Evolutionary conservation across 805 yeast species (phyloP).

Genomic region (Saccharomyces mikatae): DNA sequence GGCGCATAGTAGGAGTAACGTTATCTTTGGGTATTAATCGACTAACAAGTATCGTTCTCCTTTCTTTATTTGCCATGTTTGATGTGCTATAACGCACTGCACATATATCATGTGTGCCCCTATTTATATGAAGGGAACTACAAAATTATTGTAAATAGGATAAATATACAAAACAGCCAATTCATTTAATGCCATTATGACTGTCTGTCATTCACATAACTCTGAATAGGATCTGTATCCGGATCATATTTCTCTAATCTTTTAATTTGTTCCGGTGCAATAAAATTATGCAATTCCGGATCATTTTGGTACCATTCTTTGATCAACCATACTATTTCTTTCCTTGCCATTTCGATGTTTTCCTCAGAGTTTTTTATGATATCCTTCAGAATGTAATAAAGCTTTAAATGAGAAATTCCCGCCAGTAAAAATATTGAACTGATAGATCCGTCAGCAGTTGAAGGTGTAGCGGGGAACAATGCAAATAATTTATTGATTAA

Average conservation of each 20-base stretch:
- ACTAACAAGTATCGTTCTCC: no score
- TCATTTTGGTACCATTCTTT: constrained; percentile 59
- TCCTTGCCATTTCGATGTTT: constrained; percentile 39
- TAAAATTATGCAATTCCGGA: constrained; percentile 46
- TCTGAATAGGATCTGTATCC: constrained; percentile 47
- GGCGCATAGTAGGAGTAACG: no score
- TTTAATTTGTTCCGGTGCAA: constrained; percentile 38
- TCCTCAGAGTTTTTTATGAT: constrained; percentile 51
- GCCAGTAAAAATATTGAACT: constrained; percentile 52
- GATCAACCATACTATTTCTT: constrained; percentile 54
- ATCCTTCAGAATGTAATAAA: constrained; percentile 53
- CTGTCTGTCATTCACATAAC: constrained; percentile 28
- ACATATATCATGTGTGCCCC: not conserved
- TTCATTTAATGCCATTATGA: not conserved
- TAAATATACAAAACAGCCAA: not conserved
- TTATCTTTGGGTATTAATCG: no score
- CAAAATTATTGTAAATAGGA: not conserved
- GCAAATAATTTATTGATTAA: constrained; percentile 56
- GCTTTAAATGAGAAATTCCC: constrained; percentile 52
- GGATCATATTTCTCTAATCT: constrained; percentile 38
- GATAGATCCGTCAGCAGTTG: constrained; percentile 41
- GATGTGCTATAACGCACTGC: not conserved
- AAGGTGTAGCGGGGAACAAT: constrained; percentile 37
- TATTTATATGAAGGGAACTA: not conserved
- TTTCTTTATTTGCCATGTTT: not conserved